Evolutionary conservation across 2,329 filamentous ascomycete species (phyloP).

Genomic region (Stemphylium lycopersici): DNA sequence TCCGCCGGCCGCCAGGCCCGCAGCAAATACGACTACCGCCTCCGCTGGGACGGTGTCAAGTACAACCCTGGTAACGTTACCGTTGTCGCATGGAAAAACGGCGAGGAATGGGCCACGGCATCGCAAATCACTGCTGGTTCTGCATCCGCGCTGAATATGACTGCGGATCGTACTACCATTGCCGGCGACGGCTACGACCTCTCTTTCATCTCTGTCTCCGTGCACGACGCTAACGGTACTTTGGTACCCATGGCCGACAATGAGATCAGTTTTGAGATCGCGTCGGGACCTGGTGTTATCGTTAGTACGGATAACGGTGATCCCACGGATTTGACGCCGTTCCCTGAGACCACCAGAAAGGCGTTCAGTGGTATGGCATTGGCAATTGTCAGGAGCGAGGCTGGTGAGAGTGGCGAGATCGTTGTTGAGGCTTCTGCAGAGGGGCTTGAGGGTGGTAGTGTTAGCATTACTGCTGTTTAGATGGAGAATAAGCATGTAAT

Average conservation of each 20-base stretch:
- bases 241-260: conserved; percentile 54
- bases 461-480: conserved; percentile 10
- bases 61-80: conserved; percentile 57
- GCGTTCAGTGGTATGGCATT: conserved; percentile 35
- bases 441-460: conserved; percentile 7
- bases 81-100: conserved; percentile 58
- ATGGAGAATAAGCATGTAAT: no score
- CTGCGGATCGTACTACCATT: conserved; percentile 51
- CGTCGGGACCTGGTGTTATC: conserved; percentile 52
- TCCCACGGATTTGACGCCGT: conserved; percentile 32
- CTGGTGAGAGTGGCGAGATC: conserved; percentile 17
- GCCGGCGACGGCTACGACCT: conserved; percentile 54
- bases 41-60: conserved; percentile 60
- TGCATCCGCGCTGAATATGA: conserved; percentile 49
- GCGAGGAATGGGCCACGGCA: conserved; percentile 55
- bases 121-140: conserved; percentile 52
- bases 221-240: conserved; percentile 54
- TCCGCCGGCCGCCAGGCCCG: conserved; percentile 53
- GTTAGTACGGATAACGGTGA: conserved; percentile 36
- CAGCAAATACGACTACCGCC: conserved; percentile 52
- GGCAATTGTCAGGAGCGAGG: conserved; percentile 28
- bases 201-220: conserved; percentile 54
- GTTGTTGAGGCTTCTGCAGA: conserved; percentile 16
- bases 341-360: conserved; percentile 29
- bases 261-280: conserved; percentile 53